Base-by-base conservation (phyloP, 176 grass and related monocot genomes). In the Microstegium vimineum region DNA sequence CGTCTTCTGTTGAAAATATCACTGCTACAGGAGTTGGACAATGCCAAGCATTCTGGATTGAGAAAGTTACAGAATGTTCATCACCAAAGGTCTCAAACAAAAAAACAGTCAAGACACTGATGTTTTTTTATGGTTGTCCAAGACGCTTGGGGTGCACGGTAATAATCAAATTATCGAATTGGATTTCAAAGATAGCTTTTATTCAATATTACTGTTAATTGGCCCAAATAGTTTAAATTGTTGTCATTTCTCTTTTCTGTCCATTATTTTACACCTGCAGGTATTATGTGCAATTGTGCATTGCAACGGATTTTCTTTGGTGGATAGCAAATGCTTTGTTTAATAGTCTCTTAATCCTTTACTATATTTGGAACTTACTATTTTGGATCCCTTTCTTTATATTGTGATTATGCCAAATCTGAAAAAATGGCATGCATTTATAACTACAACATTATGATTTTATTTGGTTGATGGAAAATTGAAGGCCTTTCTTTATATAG, bases 41-140 rank as follows among this genome's bases (percentile, higher is more conserved):
- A 16, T 99, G 96, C 80, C 85, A 91, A 81, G 82, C 87, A 41
- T 99, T 99, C 83, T 92, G 89, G 82, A 90, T 91, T 72, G 93
- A 99, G 81, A 95, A 83, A 52, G 83, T 93, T 71, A 76, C 84
- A 65, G 82, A 93, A 73, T 90, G 71, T 76, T 73, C 68, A 54
- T 84, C 89, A 28, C 76, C 81, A 47, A 90, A 84, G 56, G 65
- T 77, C 46, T 73, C 80, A 40, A 89, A 83, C 62, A 99, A 88
- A 82, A 99, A 95, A 71, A 71, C 85, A 52, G 73, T 81, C 62
- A 99, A 93, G 85, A 99, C 93, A 83, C 86, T 99, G 80, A 99
- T 99, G 96, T 99, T 95, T 75, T 94, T 99, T 88, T 87, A 99
- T 82, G 96, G 96, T 59, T 99, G 96, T 85, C 96, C 96, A 76